Base-by-base conservation (phyloP, 2,329 filamentous ascomycete genomes). In the Zalaria sp. region DNA sequence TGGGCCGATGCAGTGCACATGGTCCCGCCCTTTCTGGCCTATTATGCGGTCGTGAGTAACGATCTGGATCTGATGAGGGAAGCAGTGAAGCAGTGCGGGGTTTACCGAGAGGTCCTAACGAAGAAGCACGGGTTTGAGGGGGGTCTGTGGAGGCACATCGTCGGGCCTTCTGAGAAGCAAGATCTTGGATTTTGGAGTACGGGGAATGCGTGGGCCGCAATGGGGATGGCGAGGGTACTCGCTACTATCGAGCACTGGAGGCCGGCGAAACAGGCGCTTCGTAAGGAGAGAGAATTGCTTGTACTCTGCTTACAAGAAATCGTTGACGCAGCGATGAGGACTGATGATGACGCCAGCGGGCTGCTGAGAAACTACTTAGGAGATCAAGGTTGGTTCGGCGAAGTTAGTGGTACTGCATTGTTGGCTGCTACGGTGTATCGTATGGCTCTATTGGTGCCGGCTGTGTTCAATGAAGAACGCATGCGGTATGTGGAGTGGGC, bases 1-100 rank as follows among this genome's bases (percentile, higher is more conserved):
- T 71, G 68, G 65, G 61, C 66, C 9, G 69, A 72, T 49, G 68
- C 64, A 47, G 44, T 69, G 5, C 66, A 65, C 49, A 71, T 71
- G 68, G 62, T 61, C 1, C 67, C 68, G n/a, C 68, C 69, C 1
- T 65, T 66, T 35, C 52, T 71, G 11, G 67, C 67, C 3, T 71
- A 67, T 48, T 63, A 64, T 49, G 67, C 57, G 26, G 61, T 67
- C 5, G 58, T 57, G 9, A 54, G 50, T 0, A 50, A 56, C n/a
- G 55, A 69, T 41, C 28, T 56, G 8, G 47, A 40, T 5, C 45
- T 63, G 11, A 44, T 67, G 26, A 47, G 51, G n/a, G 56, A 60
- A 43, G 58, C 63, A 3, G 52, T 65, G 6, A 35, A 49, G 8
- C 67, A 71, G 47, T 63, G 64, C 38, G 47, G 51, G 11, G 51